Conservation (phyloP, 2,329 filamentous ascomycete species). For the Diplodia corticola region DNA sequence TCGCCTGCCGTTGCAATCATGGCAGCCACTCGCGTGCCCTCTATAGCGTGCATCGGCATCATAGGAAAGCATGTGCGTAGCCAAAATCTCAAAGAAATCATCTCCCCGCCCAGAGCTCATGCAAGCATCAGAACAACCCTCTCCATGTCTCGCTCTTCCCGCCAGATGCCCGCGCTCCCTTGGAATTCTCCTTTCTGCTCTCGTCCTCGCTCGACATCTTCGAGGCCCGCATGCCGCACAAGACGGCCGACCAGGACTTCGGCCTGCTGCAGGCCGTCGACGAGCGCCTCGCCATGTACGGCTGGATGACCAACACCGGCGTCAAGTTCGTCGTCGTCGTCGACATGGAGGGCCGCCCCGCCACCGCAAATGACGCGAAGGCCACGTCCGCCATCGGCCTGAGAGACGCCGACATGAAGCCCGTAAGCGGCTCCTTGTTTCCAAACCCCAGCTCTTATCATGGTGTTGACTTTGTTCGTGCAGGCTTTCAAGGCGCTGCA, state of each 20-base stretch:
- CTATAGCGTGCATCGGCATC: slow-evolving; percentile 88
- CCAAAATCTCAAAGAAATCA: neutral
- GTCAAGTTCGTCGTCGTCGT: slow-evolving; percentile 88
- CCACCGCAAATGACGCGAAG: slow-evolving; percentile 37
- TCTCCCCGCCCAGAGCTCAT: slow-evolving; percentile 15
- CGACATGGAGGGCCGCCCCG: slow-evolving; percentile 76
- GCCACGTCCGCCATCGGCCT: slow-evolving; percentile 61
- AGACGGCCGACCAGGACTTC: slow-evolving; percentile 76
- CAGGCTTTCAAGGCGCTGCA: slow-evolving; percentile 88
- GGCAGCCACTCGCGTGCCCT: slow-evolving; percentile 56
- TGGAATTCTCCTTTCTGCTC: slow-evolving; percentile 89
- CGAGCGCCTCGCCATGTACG: slow-evolving; percentile 89
- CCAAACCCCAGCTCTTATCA: neutral
- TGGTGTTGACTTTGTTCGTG: neutral
- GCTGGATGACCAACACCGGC: slow-evolving; percentile 94
- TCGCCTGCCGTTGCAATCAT: slow-evolving; percentile 33
- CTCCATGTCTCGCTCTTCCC: slow-evolving; percentile 91
- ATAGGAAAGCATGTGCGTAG: slow-evolving; percentile 81
- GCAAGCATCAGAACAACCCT: slow-evolving; percentile 75
- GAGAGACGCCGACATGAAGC: slow-evolving; percentile 82
- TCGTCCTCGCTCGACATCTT: slow-evolving; percentile 93
- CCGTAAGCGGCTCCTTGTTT: slow-evolving; percentile 53
- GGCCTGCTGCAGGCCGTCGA: slow-evolving; percentile 91
- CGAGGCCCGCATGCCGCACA: slow-evolving; percentile 75
- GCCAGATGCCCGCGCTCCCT: slow-evolving; percentile 67